phyloP scores from a whole-genome alignment of 2,329 filamentous ascomycete genomes.

The Cryoendolithus antarcticus region DNA sequence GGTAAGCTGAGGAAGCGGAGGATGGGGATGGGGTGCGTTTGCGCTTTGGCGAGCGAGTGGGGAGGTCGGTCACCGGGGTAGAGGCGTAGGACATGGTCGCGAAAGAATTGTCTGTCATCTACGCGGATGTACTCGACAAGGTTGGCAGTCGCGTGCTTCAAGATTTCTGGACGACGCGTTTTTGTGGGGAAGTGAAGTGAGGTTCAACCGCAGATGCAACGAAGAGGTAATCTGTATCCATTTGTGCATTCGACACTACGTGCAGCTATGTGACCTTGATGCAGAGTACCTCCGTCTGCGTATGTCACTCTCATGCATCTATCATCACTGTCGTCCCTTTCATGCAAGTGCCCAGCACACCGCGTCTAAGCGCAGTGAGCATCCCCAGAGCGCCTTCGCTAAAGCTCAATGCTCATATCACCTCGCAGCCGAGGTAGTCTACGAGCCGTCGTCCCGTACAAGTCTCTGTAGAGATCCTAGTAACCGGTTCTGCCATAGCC shows the following conservation, averaged over 20 bases:
- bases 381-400: too few relatives aligned
- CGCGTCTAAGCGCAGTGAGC: too few relatives aligned
- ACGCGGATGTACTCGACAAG: too few relatives aligned
- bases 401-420: too few relatives aligned
- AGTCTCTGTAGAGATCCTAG: too few relatives aligned
- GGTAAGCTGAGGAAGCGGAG: conserved; percentile 5
- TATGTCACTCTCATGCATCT: too few relatives aligned
- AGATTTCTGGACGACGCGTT: neutral
- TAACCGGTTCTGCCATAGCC: neutral
- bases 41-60: conserved; percentile 18
- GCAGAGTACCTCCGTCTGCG: too few relatives aligned
- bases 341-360: too few relatives aligned
- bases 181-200: conserved; percentile 1
- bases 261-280: neutral
- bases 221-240: neutral
- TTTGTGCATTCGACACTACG: neutral
- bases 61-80: conserved; percentile 6
- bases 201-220: neutral
- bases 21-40: conserved; percentile 5
- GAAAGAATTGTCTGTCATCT: neutral
- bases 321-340: too few relatives aligned
- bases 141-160: neutral
- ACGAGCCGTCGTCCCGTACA: too few relatives aligned
- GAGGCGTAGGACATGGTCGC: conserved; percentile 5
- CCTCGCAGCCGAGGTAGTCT: too few relatives aligned